Evolutionary conservation across 352 stramenopile species (phyloP), one percentile per base, ranked within the genome.

Genomic region (Pythium dissotocum): DNA sequence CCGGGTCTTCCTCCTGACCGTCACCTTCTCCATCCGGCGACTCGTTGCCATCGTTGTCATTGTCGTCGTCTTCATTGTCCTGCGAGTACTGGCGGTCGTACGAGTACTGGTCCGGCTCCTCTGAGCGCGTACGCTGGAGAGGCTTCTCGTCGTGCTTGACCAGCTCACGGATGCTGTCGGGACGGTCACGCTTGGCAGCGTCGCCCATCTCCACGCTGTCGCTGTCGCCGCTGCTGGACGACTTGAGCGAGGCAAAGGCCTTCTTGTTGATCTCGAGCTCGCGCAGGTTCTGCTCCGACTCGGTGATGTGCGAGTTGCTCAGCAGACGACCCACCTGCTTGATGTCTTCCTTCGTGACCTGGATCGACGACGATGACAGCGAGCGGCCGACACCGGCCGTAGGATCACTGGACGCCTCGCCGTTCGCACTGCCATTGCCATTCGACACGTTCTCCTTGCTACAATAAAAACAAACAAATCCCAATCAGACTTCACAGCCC

Each of bases 261-360:
- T 89, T 87, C 60, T 86, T 87, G 70, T 80, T 91, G 44, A 91
- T 88, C 67, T 94, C 86, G 12, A 94, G 76, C 69, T 89, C 78
- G 32, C 84, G 83, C 67, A 94, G 46, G 46, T 91, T 91, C 68
- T 84, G 64, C 64, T 94, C 86, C 61, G 83, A 92, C 57, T 94
- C 84, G 69, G 73, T 78, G 64, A 94, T 94, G 72, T 92, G 86
- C 42, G 86, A 86, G 63, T 91, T 89, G 69, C 80, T 87, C 7
- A 94, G 65, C 58, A 92, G 58, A 5, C 77, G 66, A 5, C 81
- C 79, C n/a, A 94, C 74, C 48, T 83, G 71, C 53, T 78, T 83
- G 48, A 94, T 92, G 73, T 94, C 86, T 69, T 94, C 86, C 66
- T 89, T 91, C 44, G 82, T 91, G 16, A 94, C 77, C n/a, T 79